Evolutionary conservation across 1,284 basidiomycete species (phyloP).

Genomic region (Cryptococcus depauperatus): DNA sequence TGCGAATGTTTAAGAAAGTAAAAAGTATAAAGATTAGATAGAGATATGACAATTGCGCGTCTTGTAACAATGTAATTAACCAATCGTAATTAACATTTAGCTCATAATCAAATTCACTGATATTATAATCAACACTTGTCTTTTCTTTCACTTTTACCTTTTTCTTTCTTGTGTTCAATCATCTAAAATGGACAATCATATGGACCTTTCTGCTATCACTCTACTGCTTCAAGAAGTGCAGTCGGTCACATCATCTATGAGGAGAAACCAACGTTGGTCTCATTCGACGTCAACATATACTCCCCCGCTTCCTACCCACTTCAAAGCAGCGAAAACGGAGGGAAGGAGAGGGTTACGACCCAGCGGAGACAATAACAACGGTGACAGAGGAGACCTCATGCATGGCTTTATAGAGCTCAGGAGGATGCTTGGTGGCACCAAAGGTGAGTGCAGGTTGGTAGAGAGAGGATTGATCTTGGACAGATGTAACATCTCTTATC

Average conservation of each 20-base stretch:
- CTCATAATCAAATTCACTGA: too few relatives aligned
- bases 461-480: not conserved
- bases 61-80: too few relatives aligned
- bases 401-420: conserved; percentile 79
- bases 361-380: conserved; percentile 11
- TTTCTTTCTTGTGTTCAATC: too few relatives aligned
- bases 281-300: conserved; percentile 43
- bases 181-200: too few relatives aligned
- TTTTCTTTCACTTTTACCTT: too few relatives aligned
- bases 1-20: conserved; percentile 3
- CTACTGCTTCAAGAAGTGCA: conserved; percentile 62
- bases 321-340: conserved; percentile 1
- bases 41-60: not conserved
- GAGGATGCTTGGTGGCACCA: conserved; percentile 60
- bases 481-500: conserved; percentile 58
- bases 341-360: conserved; percentile 11
- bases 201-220: conserved; percentile 38
- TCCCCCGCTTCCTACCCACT: conserved; percentile 17
- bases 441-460: conserved; percentile 52
- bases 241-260: conserved; percentile 89
- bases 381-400: conserved; percentile 63
- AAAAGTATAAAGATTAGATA: not conserved
- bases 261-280: conserved; percentile 91
- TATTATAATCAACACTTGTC: too few relatives aligned
- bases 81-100: too few relatives aligned